Percentiles rank a stretch among this genome's conserved stretches.
These are phyloP conservation scores for Yamadazyma kanchanaburiensis DNA, from an alignment of 1,139 yeast genomes.

Conservation along the genomic window DNA sequence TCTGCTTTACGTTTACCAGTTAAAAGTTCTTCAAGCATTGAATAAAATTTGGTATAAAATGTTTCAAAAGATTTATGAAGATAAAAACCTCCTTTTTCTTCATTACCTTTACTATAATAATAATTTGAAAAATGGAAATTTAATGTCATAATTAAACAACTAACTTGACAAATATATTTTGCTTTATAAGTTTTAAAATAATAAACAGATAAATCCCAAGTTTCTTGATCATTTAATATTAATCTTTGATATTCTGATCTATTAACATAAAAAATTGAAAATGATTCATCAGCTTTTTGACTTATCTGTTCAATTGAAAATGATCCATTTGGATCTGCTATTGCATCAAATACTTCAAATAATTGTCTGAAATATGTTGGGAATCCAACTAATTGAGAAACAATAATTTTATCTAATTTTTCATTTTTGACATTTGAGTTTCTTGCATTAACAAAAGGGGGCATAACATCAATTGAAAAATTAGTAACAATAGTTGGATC, in stretches of 20 bases:
- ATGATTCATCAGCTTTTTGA: background rate
- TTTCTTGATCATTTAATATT: background rate
- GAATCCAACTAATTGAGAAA: constrained; percentile 1
- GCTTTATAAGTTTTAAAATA: constrained; percentile 8
- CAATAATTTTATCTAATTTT: constrained; percentile 19
- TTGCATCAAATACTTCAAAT: constrained; percentile 2
- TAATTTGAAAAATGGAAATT: constrained; percentile 9
- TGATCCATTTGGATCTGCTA: background rate
- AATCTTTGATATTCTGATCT: background rate
- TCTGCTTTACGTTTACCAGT: too few species aligned
- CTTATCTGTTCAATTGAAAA: background rate
- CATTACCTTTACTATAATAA: constrained; percentile 3
- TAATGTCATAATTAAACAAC: constrained; percentile 7
- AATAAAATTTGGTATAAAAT: constrained; percentile 5
- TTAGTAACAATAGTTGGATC: constrained; percentile 24
- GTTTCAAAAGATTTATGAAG: constrained; percentile 3
- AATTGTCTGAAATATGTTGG: constrained; percentile 1
- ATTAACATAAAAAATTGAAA: background rate
- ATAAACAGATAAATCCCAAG: constrained; percentile 1
- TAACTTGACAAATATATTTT: constrained; percentile 7
- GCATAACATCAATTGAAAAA: constrained; percentile 28
- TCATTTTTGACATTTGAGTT: constrained; percentile 21
- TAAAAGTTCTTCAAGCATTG: constrained; percentile 15
- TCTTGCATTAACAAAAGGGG: constrained; percentile 17
- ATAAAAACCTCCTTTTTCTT: constrained; percentile 1